Evolutionary conservation across 202 grass and related monocot genomes (phyloP), one percentile per base, ranked within the genome.

Genomic region (Carex arenaria): DNA sequence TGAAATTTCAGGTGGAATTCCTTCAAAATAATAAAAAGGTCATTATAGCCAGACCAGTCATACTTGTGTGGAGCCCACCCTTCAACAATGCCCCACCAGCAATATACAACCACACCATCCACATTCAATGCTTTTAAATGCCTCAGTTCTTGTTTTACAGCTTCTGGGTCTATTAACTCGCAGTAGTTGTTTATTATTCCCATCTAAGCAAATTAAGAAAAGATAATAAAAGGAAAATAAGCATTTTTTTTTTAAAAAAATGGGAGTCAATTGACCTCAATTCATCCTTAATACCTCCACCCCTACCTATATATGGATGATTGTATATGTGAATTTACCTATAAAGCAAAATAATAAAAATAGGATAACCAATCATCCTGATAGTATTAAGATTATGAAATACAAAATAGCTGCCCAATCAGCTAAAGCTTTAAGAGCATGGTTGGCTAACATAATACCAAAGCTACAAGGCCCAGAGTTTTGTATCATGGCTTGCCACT

Each of bases 41-140:
- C 92, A 56, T 93, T 95, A 85, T 98, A 98, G 10, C 92, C 90
- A 88, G 92, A 95, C 95, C 92, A 98, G 31, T 95, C 89, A 7
- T 98, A 98, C 31, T 95, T 98, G 71, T 72, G 83, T 85, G 95
- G 90, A 86, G 62, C 93, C 95, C 95, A 95, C n/a, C 90, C 92
- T 95, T 98, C 95, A 57, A 93, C 95, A 76, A 95, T 88, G 68
- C 95, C 90, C 95, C 95, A 98, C 92, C 95, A 98, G 83, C 92
- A 98, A 45, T 93, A 87, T 74, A 98, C 89, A 89, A 95, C 20
- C 75, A 95, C 92, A 60, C 95, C 95, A 76, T 98, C 92, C 72
- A 98, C 90, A 85, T 89, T 95, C 83, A 93, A 90, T 77, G 92
- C 89, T 76, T 98, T 95, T 55, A 94, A 60, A 86, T 87, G 89